These are phyloP conservation scores for Cicer judaicum DNA, from an alignment of 306 rosid genomes.

Conservation along the genomic window DNA sequence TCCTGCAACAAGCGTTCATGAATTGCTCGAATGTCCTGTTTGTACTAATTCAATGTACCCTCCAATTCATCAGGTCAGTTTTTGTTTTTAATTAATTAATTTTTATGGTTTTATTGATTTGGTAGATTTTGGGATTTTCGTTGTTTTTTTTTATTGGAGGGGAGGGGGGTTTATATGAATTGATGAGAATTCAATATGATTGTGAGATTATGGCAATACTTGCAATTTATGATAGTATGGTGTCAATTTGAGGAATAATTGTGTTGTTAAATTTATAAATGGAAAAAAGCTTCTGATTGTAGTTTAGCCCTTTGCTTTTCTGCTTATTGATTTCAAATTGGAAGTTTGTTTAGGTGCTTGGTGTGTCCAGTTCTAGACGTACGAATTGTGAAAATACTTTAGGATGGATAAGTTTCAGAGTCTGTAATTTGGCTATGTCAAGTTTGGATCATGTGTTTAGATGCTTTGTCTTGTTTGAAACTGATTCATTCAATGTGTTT, in stretches of 20 bases:
- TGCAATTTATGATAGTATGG: slow-evolving; percentile 30
- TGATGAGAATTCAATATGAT: slow-evolving; percentile 30
- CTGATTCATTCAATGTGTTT: slow-evolving; percentile 5
- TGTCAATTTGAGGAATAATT: slow-evolving; percentile 16
- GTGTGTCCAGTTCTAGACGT: slow-evolving; percentile 10
- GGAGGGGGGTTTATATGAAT: slow-evolving; percentile 13
- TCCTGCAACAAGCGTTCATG: slow-evolving; percentile 96
- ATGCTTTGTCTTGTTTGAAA: slow-evolving; percentile 36
- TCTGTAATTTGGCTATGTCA: slow-evolving; percentile 7
- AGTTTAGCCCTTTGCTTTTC: slow-evolving; percentile 8
- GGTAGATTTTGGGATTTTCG: slow-evolving; percentile 25
- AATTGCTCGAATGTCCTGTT: slow-evolving; percentile 93
- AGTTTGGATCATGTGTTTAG: not conserved
- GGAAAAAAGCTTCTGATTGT: slow-evolving; percentile 29
- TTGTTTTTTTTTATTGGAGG: slow-evolving; percentile 6
- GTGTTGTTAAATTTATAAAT: slow-evolving; percentile 26
- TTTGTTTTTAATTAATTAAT: not conserved
- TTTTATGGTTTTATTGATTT: not conserved
- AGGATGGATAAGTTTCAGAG: slow-evolving; percentile 15
- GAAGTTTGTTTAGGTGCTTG: slow-evolving; percentile 1
- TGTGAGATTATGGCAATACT: slow-evolving; percentile 30
- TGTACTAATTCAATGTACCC: slow-evolving; percentile 99
- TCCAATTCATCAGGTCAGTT: slow-evolving; percentile 87
- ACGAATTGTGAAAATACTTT: slow-evolving; percentile 5
- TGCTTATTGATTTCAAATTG: slow-evolving; percentile 15